Base-by-base conservation (phyloP, 257 asterid species). In the Ophiorrhiza pumila region DNA sequence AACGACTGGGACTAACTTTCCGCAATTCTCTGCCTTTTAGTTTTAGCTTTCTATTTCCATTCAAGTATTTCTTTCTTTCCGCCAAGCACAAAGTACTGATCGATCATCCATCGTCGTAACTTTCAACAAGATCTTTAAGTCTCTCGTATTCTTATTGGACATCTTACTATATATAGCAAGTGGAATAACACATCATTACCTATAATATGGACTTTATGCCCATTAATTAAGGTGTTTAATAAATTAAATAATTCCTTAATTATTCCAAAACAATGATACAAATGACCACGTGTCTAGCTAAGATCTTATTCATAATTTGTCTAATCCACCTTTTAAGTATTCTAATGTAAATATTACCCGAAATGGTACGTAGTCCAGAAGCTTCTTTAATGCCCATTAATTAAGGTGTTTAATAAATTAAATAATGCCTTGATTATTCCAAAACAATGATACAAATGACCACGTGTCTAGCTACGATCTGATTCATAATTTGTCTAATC, bases 151-250 rank as follows among this genome's bases (percentile, higher is more conserved):
- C 77, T 77, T 56, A 31, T 78, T 13, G 45, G 57, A 74, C 76
- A 64, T 55, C 65, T 79, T 76, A 60, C 46, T 43, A 76, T 83
- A 85, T 43, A 76, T 83, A 85, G 79, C 78, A 65, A 35, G 75
- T 60, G 80, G 59, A 50, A 68, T 71, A 75, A 86, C 91, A 89
- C 93, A 80, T 87, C 96, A 89, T 74, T 77, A 76, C 88, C 92
- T 85, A 86, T 87, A 79, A 64, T n/a, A 81, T 85, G 80, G 83
- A 1, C 78, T 81, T 78, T n/a, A n/a, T n/a, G n/a, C 75, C n/a
- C 62, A 63, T 87, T 78, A 65, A 80, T 65, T 77, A 77, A 60
- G 76, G 29, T 22, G 41, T 12, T 59, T 62, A 42, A 55, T 1
- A 67, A 77, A 11, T 84, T 58, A 84, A 73, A 31, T 45, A 79